phyloP scores from a whole-genome alignment of 1,284 basidiomycete genomes.

The Malassezia restricta region DNA sequence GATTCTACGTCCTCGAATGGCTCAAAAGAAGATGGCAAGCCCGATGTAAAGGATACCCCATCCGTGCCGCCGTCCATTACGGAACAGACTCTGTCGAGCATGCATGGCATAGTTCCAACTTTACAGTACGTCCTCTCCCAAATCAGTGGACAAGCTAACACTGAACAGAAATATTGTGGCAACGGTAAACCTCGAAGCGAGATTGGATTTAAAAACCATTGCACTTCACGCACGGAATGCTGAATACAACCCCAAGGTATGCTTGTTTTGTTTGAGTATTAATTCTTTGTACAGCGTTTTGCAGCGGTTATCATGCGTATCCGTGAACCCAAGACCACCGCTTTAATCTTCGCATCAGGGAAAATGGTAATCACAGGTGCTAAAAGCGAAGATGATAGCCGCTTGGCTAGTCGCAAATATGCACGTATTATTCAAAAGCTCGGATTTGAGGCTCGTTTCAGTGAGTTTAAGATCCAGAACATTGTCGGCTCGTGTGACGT shows the following conservation, averaged over 20 bases:
- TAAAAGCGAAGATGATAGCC: constrained; percentile 95
- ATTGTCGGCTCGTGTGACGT: constrained; percentile 94
- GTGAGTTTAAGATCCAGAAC: constrained; percentile 99
- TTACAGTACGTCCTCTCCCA: constrained; percentile 44
- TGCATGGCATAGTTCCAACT: constrained; percentile 47
- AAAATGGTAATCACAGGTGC: constrained; percentile 99
- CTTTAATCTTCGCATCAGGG: constrained; percentile 96
- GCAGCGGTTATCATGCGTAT: constrained; percentile 99
- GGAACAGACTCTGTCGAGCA: constrained; percentile 37
- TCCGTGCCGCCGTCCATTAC: constrained; percentile 12
- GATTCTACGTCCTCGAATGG: neutral
- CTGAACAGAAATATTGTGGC: constrained; percentile 77
- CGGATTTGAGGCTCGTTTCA: constrained; percentile 97
- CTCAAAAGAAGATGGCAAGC: constrained; percentile 4
- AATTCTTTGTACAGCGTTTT: constrained; percentile 65
- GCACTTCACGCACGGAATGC: constrained; percentile 95
- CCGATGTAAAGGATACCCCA: constrained; percentile 4
- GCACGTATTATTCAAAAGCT: constrained; percentile 99
- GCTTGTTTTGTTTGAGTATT: neutral
- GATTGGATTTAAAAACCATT: constrained; percentile 95
- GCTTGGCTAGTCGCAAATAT: constrained; percentile 94
- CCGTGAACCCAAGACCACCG: constrained; percentile 97
- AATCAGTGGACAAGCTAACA: neutral
- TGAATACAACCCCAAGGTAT: constrained; percentile 96
- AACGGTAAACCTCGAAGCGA: constrained; percentile 94